Percentiles rank a stretch among this genome's conserved stretches.
Conservation (phyloP, 495 filamentous ascomycete genomes). For the Apodospora peruviana region DNA sequence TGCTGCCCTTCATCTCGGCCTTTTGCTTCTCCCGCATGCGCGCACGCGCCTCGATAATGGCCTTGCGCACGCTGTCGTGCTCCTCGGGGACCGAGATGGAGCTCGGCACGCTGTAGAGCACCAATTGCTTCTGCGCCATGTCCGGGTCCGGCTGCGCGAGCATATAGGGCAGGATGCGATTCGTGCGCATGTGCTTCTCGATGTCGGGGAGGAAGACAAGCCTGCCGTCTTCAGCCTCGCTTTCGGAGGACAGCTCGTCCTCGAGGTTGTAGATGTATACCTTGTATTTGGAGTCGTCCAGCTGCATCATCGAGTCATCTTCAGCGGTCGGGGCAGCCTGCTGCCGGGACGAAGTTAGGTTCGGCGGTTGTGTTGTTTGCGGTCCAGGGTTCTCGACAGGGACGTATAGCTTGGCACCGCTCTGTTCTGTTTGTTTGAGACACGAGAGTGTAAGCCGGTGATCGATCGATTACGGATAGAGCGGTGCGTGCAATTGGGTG, state of each 20-base stretch:
- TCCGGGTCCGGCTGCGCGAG: slow-evolving; percentile 39
- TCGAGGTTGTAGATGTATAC: slow-evolving; percentile 90
- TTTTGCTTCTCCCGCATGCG: slow-evolving; percentile 50
- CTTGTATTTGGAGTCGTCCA: slow-evolving; percentile 82
- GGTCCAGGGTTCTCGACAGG: slow-evolving; percentile 39
- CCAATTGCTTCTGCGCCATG: slow-evolving; percentile 57
- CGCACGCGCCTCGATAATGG: slow-evolving; percentile 75
- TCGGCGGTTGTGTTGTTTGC: slow-evolving; percentile 10
- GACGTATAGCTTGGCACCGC: slow-evolving; percentile 52
- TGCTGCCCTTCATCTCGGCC: slow-evolving; percentile 12
- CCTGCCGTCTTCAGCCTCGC: slow-evolving; percentile 42
- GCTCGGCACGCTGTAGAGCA: slow-evolving; percentile 74
- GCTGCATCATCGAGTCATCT: slow-evolving; percentile 65
- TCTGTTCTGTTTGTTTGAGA: slow-evolving; percentile 34
- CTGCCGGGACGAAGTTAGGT: not conserved
- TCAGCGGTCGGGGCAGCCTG: slow-evolving; percentile 9
- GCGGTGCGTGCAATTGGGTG: slow-evolving; percentile 12
- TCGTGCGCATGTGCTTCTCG: slow-evolving; percentile 60
- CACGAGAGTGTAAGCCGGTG: not conserved
- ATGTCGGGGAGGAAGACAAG: slow-evolving; percentile 80
- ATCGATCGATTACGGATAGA: no score
- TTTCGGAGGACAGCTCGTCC: slow-evolving; percentile 67
- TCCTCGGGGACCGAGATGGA: slow-evolving; percentile 72
- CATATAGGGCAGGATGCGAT: slow-evolving; percentile 61
- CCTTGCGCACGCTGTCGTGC: slow-evolving; percentile 75